Conservation (phyloP, 2,329 filamentous ascomycete genomes). For the Fusarium foetens region DNA sequence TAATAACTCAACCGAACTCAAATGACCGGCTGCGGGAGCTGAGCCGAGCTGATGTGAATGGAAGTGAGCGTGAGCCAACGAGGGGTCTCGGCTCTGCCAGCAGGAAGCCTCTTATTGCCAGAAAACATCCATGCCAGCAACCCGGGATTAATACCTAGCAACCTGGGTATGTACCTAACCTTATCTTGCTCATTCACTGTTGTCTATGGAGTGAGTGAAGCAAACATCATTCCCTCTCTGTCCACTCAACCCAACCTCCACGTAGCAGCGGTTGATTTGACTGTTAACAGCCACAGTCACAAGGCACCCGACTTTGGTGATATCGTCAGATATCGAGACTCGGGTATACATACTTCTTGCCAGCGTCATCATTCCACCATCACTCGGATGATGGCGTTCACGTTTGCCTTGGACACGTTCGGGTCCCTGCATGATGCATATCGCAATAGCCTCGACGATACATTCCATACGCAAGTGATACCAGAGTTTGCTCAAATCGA, state of each 20-base stretch:
- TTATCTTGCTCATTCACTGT: neutral
- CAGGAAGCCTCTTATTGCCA: constrained; percentile 15
- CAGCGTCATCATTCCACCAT: neutral
- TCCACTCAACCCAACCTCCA: neutral
- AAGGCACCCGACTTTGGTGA: neutral
- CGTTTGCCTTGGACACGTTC: constrained; percentile 5
- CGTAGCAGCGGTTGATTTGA: neutral
- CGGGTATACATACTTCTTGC: neutral
- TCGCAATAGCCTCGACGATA: neutral
- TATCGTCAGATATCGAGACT: neutral
- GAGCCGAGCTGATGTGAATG: neutral
- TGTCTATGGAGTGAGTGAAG: neutral
- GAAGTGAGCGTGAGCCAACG: neutral
- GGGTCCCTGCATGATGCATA: constrained; percentile 18
- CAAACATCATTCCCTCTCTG: neutral
- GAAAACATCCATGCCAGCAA: neutral
- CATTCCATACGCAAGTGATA: neutral
- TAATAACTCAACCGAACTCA: neutral
- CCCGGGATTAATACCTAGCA: neutral
- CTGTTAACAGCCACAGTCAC: neutral
- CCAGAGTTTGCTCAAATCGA: neutral
- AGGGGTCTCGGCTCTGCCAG: constrained; percentile 7
- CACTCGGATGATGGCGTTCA: neutral
- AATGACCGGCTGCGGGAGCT: neutral
- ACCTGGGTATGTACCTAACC: neutral